These are phyloP conservation scores for Erysimum pusillum DNA, from an alignment of 441 rosid genomes.

Conservation along the genomic window DNA sequence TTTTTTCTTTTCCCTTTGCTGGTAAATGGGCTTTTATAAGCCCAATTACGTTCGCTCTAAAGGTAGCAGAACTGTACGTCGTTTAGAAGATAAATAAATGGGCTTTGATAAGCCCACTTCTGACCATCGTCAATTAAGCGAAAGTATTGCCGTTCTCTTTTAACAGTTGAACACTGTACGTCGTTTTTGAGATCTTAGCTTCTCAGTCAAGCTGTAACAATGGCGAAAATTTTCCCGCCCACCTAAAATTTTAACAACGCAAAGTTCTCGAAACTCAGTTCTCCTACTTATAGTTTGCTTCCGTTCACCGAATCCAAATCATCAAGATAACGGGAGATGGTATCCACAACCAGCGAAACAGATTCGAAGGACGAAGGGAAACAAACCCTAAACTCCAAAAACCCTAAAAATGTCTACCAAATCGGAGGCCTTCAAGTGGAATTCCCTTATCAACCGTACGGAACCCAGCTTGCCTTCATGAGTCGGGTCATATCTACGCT, in stretches of 20 bases:
- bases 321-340: constrained; percentile 40
- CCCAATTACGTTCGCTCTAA: background rate
- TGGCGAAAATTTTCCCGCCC: constrained; percentile 43
- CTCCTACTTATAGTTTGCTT: constrained; percentile 3
- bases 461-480: constrained; percentile 96
- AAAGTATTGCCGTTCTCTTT: constrained; percentile 21
- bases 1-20: background rate
- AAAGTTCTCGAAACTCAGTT: background rate
- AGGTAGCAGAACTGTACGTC: no score
- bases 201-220: background rate
- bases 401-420: constrained; percentile 57
- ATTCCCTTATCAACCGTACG: constrained; percentile 95
- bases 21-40: constrained; percentile 21
- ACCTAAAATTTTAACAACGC: background rate
- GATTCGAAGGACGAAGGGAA: constrained; percentile 43
- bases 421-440: constrained; percentile 85
- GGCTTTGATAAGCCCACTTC: constrained; percentile 15
- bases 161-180: constrained; percentile 11
- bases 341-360: constrained; percentile 22
- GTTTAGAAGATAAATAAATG: background rate
- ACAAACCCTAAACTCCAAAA: constrained; percentile 51
- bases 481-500: constrained; percentile 91
- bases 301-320: background rate
- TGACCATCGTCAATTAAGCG: background rate
- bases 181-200: constrained; percentile 20